phyloP scores from a whole-genome alignment of 345 rosid genomes.

The Eucalyptus melliodora region DNA sequence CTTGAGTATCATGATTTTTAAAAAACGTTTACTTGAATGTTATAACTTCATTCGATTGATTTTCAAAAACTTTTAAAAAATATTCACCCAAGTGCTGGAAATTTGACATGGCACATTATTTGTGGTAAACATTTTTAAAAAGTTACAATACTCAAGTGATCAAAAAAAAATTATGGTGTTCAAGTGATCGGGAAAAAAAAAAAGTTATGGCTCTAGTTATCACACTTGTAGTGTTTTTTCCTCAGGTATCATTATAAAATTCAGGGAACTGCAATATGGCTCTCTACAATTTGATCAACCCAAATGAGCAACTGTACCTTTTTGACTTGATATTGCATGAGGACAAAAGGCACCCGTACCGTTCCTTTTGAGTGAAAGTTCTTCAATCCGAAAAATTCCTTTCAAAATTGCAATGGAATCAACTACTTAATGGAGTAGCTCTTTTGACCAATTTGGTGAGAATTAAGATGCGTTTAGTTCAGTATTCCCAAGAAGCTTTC shows the following conservation, averaged over 20 bases:
- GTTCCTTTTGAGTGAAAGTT: not conserved
- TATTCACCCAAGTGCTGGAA: not conserved
- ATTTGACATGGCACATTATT: too few species aligned
- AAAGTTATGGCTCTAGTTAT: not conserved
- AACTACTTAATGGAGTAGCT: not conserved
- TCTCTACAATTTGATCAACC: not conserved
- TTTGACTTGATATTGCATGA: not conserved
- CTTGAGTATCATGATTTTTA: too few species aligned
- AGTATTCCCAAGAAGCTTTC: accelerated
- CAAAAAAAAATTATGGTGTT: accelerated
- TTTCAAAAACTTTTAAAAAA: accelerated
- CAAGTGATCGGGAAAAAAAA: too few species aligned
- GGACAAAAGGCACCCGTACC: not conserved
- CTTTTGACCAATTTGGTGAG: not conserved
- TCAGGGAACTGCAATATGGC: not conserved
- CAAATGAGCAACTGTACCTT: not conserved
- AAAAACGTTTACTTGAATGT: too few species aligned
- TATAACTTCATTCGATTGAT: too few species aligned
- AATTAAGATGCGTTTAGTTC: too few species aligned
- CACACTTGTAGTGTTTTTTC: too few species aligned
- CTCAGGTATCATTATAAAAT: not conserved
- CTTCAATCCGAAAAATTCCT: not conserved
- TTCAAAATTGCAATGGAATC: not conserved
- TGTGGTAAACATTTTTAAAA: too few species aligned
- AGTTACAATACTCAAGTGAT: too few species aligned